Conservation (phyloP, 805 yeast species). For the Cyberlindnera nakhonratchasimensis region DNA sequence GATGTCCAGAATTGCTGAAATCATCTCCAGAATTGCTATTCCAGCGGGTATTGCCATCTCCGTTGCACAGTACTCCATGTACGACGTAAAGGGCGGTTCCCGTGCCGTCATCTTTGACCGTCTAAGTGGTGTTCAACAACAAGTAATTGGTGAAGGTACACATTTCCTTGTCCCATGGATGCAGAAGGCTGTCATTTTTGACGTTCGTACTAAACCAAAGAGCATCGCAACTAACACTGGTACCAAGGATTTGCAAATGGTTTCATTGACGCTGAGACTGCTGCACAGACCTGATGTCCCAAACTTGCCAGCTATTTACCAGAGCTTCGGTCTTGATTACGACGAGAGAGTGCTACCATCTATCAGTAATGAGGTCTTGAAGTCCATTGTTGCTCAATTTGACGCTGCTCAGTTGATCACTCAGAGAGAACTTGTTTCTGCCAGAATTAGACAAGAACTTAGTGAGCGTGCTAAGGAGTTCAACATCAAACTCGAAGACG, state of each 20-base stretch:
- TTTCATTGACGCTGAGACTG: conserved; percentile 86
- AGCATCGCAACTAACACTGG: conserved; percentile 94
- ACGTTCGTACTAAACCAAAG: conserved; percentile 93
- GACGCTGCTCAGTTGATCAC: conserved; percentile 97
- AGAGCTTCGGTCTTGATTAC: conserved; percentile 86
- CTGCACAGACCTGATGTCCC: conserved; percentile 90
- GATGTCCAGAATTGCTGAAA: conserved; percentile 41
- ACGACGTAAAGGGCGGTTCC: conserved; percentile 94
- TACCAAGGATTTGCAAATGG: conserved; percentile 95
- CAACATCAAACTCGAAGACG: conserved; percentile 90
- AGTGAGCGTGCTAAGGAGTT: conserved; percentile 82
- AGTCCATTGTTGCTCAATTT: conserved; percentile 87
- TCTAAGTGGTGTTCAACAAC: conserved; percentile 78
- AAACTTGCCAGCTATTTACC: conserved; percentile 82
- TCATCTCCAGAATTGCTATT: conserved; percentile 51
- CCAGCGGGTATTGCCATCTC: conserved; percentile 69
- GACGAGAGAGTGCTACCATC: conserved; percentile 93
- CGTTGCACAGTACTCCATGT: conserved; percentile 78
- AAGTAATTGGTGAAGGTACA: conserved; percentile 95
- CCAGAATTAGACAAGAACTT: conserved; percentile 83
- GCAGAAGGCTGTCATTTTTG: conserved; percentile 85
- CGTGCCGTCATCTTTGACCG: conserved; percentile 96
- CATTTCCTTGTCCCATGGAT: conserved; percentile 96
- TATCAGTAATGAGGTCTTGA: conserved; percentile 86
- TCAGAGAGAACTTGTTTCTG: conserved; percentile 92